phyloP scores from a whole-genome alignment of 768 basidiomycete genomes.

The Hericium rajendrae region DNA sequence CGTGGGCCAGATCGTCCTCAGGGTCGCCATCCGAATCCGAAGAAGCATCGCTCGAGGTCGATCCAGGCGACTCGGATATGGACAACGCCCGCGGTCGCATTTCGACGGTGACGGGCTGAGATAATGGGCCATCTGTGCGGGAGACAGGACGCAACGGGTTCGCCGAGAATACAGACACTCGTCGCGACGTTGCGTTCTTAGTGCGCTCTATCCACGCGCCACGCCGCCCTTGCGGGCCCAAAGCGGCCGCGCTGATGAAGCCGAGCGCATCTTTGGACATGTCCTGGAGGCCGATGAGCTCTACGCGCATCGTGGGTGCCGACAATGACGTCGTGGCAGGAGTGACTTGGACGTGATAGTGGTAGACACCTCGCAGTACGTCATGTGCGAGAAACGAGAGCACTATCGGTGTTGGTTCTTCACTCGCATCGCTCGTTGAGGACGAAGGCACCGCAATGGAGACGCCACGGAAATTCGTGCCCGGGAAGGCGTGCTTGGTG shows the following conservation, averaged over 20 bases:
- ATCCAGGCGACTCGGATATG: constrained; percentile 1
- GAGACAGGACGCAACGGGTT: not conserved
- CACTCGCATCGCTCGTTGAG: constrained; percentile 26
- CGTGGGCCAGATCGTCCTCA: not conserved
- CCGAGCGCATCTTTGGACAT: constrained; percentile 30
- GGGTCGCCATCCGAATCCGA: not conserved
- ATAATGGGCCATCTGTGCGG: not conserved
- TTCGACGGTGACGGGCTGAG: not conserved
- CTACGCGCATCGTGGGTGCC: constrained; percentile 29
- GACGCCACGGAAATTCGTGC: constrained; percentile 20
- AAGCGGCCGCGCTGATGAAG: constrained; percentile 38
- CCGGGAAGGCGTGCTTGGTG: constrained; percentile 6
- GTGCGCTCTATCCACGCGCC: constrained; percentile 49
- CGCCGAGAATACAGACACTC: constrained; percentile 34
- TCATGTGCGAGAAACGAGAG: constrained; percentile 36
- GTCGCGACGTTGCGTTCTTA: constrained; percentile 30
- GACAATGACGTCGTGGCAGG: not conserved
- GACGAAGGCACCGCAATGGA: constrained; percentile 26
- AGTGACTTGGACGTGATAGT: constrained; percentile 23
- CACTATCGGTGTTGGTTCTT: not conserved
- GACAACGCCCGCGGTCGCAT: not conserved
- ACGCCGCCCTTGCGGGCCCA: constrained; percentile 40
- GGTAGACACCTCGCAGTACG: constrained; percentile 39
- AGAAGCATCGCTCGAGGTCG: not conserved
- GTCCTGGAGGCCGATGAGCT: constrained; percentile 33